Conservation (phyloP, 805 yeast genomes). For the Sugiyamaella mastotermitis region DNA sequence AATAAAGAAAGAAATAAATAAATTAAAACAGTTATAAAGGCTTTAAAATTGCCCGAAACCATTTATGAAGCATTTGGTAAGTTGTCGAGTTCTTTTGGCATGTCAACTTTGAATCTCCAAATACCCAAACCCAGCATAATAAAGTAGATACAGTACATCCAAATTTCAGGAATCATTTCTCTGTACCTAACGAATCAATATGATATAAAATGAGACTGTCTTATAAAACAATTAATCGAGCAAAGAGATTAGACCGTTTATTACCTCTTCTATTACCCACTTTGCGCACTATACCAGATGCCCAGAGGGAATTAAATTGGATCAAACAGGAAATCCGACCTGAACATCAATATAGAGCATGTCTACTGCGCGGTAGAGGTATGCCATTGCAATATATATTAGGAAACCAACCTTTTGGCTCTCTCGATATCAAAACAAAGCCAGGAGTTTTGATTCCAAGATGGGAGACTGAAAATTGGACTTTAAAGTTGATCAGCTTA, state of each 20-base stretch:
- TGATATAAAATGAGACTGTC: slow-evolving; percentile 23
- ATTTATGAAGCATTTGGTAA: too few relatives aligned
- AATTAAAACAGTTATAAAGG: too few relatives aligned
- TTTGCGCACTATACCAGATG: slow-evolving; percentile 28
- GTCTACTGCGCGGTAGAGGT: slow-evolving; percentile 42
- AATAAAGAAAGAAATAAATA: too few relatives aligned
- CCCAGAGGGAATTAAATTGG: slow-evolving; percentile 60
- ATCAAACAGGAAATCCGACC: slow-evolving; percentile 47
- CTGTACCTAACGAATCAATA: too few relatives aligned
- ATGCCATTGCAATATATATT: slow-evolving; percentile 82
- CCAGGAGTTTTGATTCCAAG: slow-evolving; percentile 79
- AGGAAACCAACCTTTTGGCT: slow-evolving; percentile 83
- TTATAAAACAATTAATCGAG: slow-evolving; percentile 12
- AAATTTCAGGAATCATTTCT: too few relatives aligned
- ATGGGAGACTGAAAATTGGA: slow-evolving; percentile 96
- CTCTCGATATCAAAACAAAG: slow-evolving; percentile 51
- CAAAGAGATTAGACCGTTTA: slow-evolving; percentile 15
- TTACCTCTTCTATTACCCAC: slow-evolving; percentile 22
- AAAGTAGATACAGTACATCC: too few relatives aligned
- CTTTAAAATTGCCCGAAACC: too few relatives aligned
- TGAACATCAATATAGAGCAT: slow-evolving; percentile 48
- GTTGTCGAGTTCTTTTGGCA: too few relatives aligned
- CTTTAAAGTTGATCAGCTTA: slow-evolving; percentile 33
- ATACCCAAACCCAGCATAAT: too few relatives aligned
- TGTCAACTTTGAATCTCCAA: too few relatives aligned